These are phyloP conservation scores for Neofusicoccum sp. DNA, from an alignment of 2,329 filamentous ascomycete genomes.

Conservation along the genomic window DNA sequence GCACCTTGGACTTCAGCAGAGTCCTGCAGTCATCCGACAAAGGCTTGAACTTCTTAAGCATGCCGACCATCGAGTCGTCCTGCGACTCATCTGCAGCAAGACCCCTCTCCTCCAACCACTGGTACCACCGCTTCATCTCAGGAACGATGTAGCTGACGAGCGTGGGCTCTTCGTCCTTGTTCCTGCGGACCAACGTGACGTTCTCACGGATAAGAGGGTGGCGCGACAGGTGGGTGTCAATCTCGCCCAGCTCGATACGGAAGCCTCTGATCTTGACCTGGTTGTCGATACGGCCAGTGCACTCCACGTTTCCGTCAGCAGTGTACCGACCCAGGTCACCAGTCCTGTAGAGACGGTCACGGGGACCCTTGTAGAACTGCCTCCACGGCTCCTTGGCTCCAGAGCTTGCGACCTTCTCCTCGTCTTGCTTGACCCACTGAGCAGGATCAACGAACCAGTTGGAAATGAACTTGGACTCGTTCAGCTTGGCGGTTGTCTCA, in stretches of 20 bases:
- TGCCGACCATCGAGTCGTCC: conserved; percentile 45
- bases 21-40: conserved; percentile 62
- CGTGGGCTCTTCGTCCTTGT: conserved; percentile 80
- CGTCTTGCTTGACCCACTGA: conserved; percentile 65
- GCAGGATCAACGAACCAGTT: conserved; percentile 84
- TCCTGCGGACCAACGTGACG: conserved; percentile 78
- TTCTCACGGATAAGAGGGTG: conserved; percentile 78
- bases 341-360: conserved; percentile 82
- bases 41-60: conserved; percentile 61
- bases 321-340: conserved; percentile 81
- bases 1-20: conserved; percentile 68
- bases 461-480: conserved; percentile 67
- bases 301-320: conserved; percentile 69
- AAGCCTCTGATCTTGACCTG: conserved; percentile 97
- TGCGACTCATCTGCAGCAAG: conserved; percentile 41
- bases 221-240: conserved; percentile 77
- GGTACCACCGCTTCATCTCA: conserved; percentile 69
- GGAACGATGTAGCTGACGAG: conserved; percentile 90
- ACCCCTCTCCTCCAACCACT: conserved; percentile 57
- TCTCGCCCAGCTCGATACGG: conserved; percentile 90
- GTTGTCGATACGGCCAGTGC: conserved; percentile 76
- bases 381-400: conserved; percentile 69
- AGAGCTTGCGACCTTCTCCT: conserved; percentile 49
- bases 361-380: conserved; percentile 72
- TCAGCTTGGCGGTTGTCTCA: conserved; percentile 55